These are phyloP conservation scores for Fusarium brevicatenulatum DNA, from an alignment of 2,329 filamentous ascomycete genomes.

Conservation along the genomic window DNA sequence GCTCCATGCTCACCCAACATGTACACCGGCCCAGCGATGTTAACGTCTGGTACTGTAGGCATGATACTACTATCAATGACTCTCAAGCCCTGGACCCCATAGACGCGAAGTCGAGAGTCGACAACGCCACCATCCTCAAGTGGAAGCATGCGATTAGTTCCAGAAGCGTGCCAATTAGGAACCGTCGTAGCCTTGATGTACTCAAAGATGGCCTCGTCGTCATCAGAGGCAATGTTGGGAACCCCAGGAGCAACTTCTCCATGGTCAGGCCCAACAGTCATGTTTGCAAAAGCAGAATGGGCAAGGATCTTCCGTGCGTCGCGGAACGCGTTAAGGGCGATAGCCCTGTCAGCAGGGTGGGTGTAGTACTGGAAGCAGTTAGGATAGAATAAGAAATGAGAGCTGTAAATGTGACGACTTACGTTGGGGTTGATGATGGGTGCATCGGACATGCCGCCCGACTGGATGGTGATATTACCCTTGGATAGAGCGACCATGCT, in stretches of 20 bases:
- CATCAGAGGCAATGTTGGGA: not conserved
- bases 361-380: not conserved
- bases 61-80: slow-evolving; percentile 48
- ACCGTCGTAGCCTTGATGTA: slow-evolving; percentile 8
- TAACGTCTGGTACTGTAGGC: slow-evolving; percentile 65
- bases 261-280: not conserved
- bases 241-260: slow-evolving; percentile 9
- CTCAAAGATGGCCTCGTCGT: slow-evolving; percentile 6
- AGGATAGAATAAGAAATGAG: not conserved
- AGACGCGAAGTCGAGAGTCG: slow-evolving; percentile 19
- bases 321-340: slow-evolving; percentile 5
- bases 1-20: slow-evolving; percentile 65
- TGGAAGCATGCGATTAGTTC: slow-evolving; percentile 16
- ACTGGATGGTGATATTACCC: slow-evolving; percentile 2
- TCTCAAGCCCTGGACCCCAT: slow-evolving; percentile 27
- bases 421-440: slow-evolving; percentile 23
- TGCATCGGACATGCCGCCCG: not conserved
- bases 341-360: not conserved
- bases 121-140: slow-evolving; percentile 36
- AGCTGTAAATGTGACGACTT: not conserved
- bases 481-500: slow-evolving; percentile 18
- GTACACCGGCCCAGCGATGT: slow-evolving; percentile 70
- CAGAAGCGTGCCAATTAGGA: slow-evolving; percentile 17
- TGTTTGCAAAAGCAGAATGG: not conserved
- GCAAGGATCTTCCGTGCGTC: slow-evolving; percentile 16